Base-by-base conservation (phyloP, 495 filamentous ascomycete species). In the Penicillium flavigenum region DNA sequence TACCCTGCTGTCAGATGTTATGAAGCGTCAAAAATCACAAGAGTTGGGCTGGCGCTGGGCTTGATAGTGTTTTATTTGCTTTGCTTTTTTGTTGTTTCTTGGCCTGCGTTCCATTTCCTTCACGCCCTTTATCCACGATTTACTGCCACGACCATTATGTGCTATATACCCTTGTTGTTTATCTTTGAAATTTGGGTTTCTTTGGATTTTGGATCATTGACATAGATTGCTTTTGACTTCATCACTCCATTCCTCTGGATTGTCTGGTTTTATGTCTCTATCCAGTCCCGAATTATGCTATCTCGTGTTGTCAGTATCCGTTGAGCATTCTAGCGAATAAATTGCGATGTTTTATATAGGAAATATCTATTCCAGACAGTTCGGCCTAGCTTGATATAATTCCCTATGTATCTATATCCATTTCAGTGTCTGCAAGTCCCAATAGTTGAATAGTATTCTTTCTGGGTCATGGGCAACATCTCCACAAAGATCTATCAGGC, bases 21-120 rank as follows among this genome's bases (percentile, higher is more conserved):
- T 74, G 29, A 63, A 62, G 49, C 64, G 64, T 11, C 65, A 66
- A 19, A 65, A 67, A 5, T 67, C 68, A 4, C 48, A 61, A n/a
- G 66, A 69, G 5, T 67, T 64, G 0, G 72, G 70, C 16, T 78
- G 75, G 75, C 68, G 68, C 47, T 78, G 72, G 70, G 74, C 69
- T n/a, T 75, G 57, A 24, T 11, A 12, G 3, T 43, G 6, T 19
- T 9, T 8, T 2, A 1, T 0, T 48, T 22, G 1, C 6, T 42
- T 36, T 54, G 16, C 3, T 31, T 27, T 16, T 46, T 34, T 16
- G 16, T 8, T 42, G 10, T 26, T 24, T 48, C 31, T 19, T 16
- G 0, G 16, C 14, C 34, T n/a, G 36, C 36, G 2, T 36, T 6
- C 12, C 5, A 14, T 17, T 17, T 39, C 36, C 6, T 39, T 39